Evolutionary conservation across 768 basidiomycete species (phyloP), one percentile per base, ranked within the genome.

Genomic region (Mycena olivaceomarginata): DNA sequence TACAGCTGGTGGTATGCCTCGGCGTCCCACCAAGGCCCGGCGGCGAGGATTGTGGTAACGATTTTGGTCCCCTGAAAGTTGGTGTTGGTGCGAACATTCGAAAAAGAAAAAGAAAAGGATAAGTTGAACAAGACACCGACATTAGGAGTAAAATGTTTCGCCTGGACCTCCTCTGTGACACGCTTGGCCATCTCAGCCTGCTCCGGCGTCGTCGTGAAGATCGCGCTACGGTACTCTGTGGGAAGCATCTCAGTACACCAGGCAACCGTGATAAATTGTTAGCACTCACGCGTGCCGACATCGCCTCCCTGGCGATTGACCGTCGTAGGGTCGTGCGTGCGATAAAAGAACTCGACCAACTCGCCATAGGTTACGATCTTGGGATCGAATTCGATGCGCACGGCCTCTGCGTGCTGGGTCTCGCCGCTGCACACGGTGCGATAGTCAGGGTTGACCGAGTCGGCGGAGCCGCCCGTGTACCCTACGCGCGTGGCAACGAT

Each of bases 311-410:
- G 94, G 15, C 87, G 83, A 83, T 95, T 90, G 67, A 87, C 80
- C 0, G 92, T 92, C 25, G 94, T 94, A 0, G 94, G 93, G 75
- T 95, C 94, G 78, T 95, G 94, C 2, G 92, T 93, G 66, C 95
- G 88, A 82, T 93, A 94, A 83, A 95, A 94, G 87, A 94, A 94
- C 84, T 95, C 94, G 22, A 94, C 93, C 41, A 96, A 89, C 80
- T 95, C 93, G 16, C 86, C 93, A 77, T 95, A 96, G 31, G 87
- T 88, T 51, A 95, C 90, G 65, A 91, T 82, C 13, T 84, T 83
- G 0, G 92, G 91, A 80, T 94, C 93, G 74, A 93, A 95, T 81
- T 92, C 91, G 78, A 96, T 89, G 79, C 88, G 88, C 76, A 93
- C 80, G 2, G 93, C 92, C 83, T 96, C 95, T 0, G 95, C 95